Evolutionary conservation across 108 stramenopile genomes (phyloP), one percentile per base, ranked within the genome.

Genomic region (Parietichytrium sp.): DNA sequence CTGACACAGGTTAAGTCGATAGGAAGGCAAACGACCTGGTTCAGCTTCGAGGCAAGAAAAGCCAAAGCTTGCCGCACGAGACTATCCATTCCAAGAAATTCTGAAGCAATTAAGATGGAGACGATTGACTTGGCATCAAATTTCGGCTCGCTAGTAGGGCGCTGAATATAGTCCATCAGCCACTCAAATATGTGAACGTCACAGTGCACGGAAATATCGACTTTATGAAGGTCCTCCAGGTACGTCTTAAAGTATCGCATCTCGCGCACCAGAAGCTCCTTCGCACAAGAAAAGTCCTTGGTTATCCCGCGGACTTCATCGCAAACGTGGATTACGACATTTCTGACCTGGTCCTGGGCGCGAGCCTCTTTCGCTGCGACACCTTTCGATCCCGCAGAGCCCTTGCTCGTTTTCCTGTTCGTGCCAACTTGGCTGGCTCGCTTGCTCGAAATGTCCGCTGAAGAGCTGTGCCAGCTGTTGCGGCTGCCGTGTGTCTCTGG

Each of bases 181-280:
- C 27, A 89, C 83, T 90, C 89, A 33, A 90, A 90, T 51, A 90
- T 89, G 49, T 89, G 61, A 18, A 90, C 86, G 78, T 90, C 89
- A 51, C 89, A 90, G 84, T 90, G 89, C 23, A 90, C 89, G 26
- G 83, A 83, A 29, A 90, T 90, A 79, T 90, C 89, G 4, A 89
- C 84, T 30, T 89, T 87, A 18, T 89, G 81, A 23, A 27, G 48
- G 0, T 86, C 87, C 48, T 55, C 16, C 16, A 85, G 49, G 51
- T 45, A 84, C 6, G 45, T 30, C 82, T 48, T 38, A 80, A 90
- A 90, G 85, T 90, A 90, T 52, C 81, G 53, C 89, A 90, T 90
- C 31, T 90, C 72, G 36, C 47, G 13, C 10, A 90, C 52, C 33
- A 90, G 81, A 1, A 90, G 42, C 13, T 29, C 23, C 29, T 86